Base-by-base conservation (phyloP, 805 yeast genomes). In the Wickerhamiella parazyma region DNA sequence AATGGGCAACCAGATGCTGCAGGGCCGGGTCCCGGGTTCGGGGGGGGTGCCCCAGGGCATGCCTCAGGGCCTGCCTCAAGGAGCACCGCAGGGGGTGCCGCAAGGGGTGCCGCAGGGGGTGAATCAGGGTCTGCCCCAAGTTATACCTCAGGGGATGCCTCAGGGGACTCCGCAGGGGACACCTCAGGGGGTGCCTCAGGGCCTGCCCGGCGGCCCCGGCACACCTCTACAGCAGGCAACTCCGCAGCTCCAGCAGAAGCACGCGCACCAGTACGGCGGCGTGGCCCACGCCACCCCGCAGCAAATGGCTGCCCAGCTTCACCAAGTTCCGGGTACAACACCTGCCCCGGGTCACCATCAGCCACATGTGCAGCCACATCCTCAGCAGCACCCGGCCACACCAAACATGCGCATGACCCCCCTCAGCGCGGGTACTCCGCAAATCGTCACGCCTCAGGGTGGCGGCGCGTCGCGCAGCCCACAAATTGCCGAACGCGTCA, bases 211-310 rank as follows among this genome's bases (percentile, higher is more conserved):
- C n/a, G n/a, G n/a, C n/a, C n/a, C n/a, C n/a, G n/a, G n/a, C n/a
- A n/a, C n/a, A n/a, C n/a, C n/a, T n/a, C n/a, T 22, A 22, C 25
- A 6, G 8, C 25, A 22, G 9, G 25, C 8, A 22, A 10, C 8
- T 24, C 26, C 31, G 14, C 31, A 28, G n/a, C 16, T 3, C 14
- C 31, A 28, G 31, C 16, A 11, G 31, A 14, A 28, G 31, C 39
- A 24, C 4, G 11, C n/a, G 6, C 39, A 36, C 16, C 39, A 24
- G 11, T 21, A 36, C 2, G 24, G 24, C 14, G 16, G 42, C 20
- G 42, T 21, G 9, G 29, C 42, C 16, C 42, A 36, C 18, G 42
- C 29, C 14, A 39, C 42, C 21, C 42, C 42, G n/a, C 42, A 39
- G 36, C 42, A 39, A 31, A 14, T 39, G 17, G 35, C 42, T 14